These are phyloP conservation scores for Russula emetica DNA, from an alignment of 768 basidiomycete genomes.

Conservation along the genomic window DNA sequence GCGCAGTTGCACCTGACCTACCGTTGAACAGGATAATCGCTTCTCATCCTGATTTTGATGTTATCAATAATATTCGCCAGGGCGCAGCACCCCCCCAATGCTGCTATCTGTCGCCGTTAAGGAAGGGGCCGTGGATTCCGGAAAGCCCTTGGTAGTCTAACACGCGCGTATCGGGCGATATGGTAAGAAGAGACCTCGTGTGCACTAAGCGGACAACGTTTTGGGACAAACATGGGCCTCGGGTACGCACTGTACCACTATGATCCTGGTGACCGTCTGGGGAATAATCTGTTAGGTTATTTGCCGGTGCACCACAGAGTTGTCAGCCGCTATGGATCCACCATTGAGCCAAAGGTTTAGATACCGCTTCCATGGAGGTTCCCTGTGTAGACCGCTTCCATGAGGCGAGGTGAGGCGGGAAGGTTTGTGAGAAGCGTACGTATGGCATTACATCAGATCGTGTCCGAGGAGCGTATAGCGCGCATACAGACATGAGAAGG, in stretches of 20 bases:
- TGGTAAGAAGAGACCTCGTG: not conserved
- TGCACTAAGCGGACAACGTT: not conserved
- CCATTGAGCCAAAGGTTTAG: not conserved
- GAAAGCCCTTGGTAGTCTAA: not conserved
- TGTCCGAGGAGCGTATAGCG: constrained; percentile 3
- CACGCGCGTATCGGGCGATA: not conserved
- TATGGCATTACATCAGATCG: not conserved
- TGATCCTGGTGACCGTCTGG: not conserved
- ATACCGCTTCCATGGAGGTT: not conserved
- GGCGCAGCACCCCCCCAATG: too few species aligned
- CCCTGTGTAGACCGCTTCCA: not conserved
- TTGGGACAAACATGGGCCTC: not conserved
- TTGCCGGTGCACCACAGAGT: not conserved
- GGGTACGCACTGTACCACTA: not conserved
- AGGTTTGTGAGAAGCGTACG: not conserved
- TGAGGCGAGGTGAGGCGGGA: constrained; percentile 15
- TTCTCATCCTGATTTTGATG: not conserved
- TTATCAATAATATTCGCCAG: not conserved
- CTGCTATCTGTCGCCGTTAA: too few species aligned
- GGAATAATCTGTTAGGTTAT: not conserved
- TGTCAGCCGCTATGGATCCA: not conserved
- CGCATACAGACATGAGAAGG: not conserved
- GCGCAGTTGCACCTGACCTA: not conserved
- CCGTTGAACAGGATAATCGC: not conserved
- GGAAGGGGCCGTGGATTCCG: not conserved